These are phyloP conservation scores for Giardia muris DNA, from an alignment of 208 protist genomes.

Conservation along the genomic window DNA sequence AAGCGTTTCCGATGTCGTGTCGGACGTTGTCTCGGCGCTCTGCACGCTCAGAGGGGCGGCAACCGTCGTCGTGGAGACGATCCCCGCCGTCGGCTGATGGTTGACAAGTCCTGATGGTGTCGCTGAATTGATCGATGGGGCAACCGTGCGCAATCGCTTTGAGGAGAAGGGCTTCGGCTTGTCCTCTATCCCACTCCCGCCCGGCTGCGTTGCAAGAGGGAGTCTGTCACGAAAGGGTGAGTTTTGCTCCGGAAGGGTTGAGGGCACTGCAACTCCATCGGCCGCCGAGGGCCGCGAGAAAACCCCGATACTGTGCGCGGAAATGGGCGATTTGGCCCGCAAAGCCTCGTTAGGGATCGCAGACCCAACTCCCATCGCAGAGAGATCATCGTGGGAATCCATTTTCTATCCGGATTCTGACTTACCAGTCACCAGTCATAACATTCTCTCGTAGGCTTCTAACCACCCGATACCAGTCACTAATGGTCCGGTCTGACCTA, in stretches of 20 bases:
- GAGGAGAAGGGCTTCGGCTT: background rate
- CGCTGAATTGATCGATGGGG: background rate
- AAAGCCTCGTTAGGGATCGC: background rate
- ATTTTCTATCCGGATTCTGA: no score
- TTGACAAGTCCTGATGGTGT: background rate
- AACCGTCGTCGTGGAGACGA: background rate
- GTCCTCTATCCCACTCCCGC: background rate
- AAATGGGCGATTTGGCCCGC: background rate
- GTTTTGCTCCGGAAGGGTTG: background rate
- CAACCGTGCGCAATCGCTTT: background rate
- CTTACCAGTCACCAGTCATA: no score
- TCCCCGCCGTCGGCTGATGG: background rate
- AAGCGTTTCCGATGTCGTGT: conserved; percentile 8
- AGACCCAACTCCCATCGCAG: no score
- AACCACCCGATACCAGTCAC: no score
- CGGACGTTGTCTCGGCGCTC: background rate
- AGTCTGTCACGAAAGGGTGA: background rate
- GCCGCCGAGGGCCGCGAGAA: background rate
- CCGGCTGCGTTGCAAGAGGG: no score
- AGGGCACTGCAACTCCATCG: background rate
- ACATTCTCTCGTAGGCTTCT: no score
- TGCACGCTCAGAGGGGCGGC: background rate
- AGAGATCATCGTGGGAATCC: no score
- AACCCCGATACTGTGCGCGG: background rate
- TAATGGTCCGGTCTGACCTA: no score